Evolutionary conservation across 345 rosid species (phyloP).

Genomic region (Camelina sativa): DNA sequence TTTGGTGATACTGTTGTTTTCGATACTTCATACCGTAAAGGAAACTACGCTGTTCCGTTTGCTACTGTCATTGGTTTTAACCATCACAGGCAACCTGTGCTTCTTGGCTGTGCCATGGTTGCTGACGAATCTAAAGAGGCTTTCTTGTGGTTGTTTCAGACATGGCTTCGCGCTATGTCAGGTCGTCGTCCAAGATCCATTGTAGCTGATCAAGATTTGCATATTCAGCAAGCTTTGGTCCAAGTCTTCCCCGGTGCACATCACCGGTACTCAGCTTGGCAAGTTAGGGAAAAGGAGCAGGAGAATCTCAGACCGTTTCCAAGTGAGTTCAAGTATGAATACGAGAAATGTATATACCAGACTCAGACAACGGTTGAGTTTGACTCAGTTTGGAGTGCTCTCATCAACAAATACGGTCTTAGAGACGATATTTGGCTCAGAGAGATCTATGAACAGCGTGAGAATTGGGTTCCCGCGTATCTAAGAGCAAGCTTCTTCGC

Average conservation of each 20-base stretch:
- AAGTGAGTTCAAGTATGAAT: slow-evolving; percentile 63
- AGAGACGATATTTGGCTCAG: slow-evolving; percentile 72
- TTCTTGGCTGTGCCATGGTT: slow-evolving; percentile 83
- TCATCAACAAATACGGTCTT: slow-evolving; percentile 63
- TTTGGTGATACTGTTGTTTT: slow-evolving; percentile 75
- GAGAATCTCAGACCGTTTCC: slow-evolving; percentile 64
- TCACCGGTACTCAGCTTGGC: slow-evolving; percentile 83
- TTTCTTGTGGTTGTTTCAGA: slow-evolving; percentile 75
- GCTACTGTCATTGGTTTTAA: slow-evolving; percentile 84
- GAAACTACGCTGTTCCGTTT: slow-evolving; percentile 65
- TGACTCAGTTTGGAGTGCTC: slow-evolving; percentile 65
- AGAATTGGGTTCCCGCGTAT: slow-evolving; percentile 81
- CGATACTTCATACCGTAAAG: slow-evolving; percentile 78
- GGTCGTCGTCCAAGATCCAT: slow-evolving; percentile 72
- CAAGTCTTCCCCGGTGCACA: slow-evolving; percentile 75
- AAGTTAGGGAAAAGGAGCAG: slow-evolving; percentile 63
- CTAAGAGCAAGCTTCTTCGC: slow-evolving; percentile 73
- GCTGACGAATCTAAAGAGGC: slow-evolving; percentile 76
- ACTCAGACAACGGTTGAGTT: slow-evolving; percentile 70
- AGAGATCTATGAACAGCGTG: slow-evolving; percentile 69
- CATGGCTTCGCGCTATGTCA: slow-evolving; percentile 86
- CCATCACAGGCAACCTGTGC: slow-evolving; percentile 88
- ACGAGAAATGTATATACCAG: slow-evolving; percentile 72
- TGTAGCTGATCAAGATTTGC: slow-evolving; percentile 80
- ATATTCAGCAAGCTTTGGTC: slow-evolving; percentile 72